Base-by-base conservation (phyloP, 225 moss, liverwort and hornwort genomes). In the Polytrichum formosum region DNA sequence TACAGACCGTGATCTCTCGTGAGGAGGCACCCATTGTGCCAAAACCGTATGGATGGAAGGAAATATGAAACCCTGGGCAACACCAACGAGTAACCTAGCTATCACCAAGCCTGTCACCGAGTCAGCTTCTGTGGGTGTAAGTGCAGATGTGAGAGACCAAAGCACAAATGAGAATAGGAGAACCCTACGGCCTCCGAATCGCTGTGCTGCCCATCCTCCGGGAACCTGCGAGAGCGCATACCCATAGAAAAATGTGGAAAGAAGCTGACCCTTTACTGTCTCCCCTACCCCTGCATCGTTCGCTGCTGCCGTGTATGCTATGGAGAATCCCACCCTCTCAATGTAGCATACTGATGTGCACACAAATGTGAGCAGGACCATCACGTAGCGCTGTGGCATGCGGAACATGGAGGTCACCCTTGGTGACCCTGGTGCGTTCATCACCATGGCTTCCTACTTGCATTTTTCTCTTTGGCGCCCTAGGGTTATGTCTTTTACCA, bases 141-240 rank as follows among this genome's bases (percentile, higher is more conserved):
- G 74, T 5, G 94, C 97, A 19, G 94, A 94, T 1, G 94, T 98
- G 65, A 88, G 28, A 7, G 94, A 94, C 94, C 97, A 98, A 9
- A 98, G 72, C 8, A 94, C 83, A 80, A 98, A 98, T 18, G 97
- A 98, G 73, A 88, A 71, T 53, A 98, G 86, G 7, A 98, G 70
- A 55, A 94, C 92, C 37, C 80, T 81, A 28, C 97, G 86, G n/a
- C 94, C 97, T 54, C 97, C 94, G 26, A 91, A 94, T 7, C 90
- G 91, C 84, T 98, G 97, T 19, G 97, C 94, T 30, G 94, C 97
- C 97, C 97, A 98, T n/a, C 97, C 97, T 4, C 97, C 94, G 0
- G 92, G 90, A 26, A 98, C 91, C 55, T 98, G 97, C 9, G 97
- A 98, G 54, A 84, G 76, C 5, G 97, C 97, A 72, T 98, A 98